Conservation (phyloP, 2,329 filamentous ascomycete species). For the Periconia sp. region DNA sequence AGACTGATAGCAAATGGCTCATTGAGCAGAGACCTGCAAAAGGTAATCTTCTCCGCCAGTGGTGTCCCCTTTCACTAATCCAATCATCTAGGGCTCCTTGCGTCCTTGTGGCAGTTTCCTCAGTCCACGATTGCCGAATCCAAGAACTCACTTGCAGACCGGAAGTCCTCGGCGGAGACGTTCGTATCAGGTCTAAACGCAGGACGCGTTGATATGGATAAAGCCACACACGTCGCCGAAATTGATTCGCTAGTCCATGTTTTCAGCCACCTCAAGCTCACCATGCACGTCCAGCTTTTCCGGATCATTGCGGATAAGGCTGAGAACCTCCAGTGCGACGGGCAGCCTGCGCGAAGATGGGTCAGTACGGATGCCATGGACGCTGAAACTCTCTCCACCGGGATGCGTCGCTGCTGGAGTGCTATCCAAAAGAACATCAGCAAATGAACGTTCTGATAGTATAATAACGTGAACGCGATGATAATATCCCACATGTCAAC, state of each 20-base stretch:
- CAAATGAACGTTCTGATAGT: too few relatives aligned
- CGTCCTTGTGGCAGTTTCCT: constrained; percentile 43
- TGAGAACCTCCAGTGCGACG: constrained; percentile 6
- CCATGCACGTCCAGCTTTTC: constrained; percentile 41
- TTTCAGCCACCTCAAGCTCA: constrained; percentile 43
- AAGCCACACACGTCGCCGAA: constrained; percentile 22
- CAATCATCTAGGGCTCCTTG: constrained; percentile 23
- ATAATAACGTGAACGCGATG: too few relatives aligned
- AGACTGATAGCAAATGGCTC: constrained; percentile 33
- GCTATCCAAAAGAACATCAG: constrained; percentile 23
- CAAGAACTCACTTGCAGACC: constrained; percentile 21
- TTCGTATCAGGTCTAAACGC: constrained; percentile 24
- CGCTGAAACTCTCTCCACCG: constrained; percentile 42
- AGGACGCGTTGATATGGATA: constrained; percentile 20
- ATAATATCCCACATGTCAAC: too few relatives aligned
- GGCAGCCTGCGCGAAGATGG: constrained; percentile 35
- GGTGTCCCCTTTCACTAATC: constrained; percentile 2
- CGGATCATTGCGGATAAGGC: constrained; percentile 18
- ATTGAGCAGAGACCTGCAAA: constrained; percentile 45
- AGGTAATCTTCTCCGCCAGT: constrained; percentile 17
- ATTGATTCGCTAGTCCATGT: constrained; percentile 40
- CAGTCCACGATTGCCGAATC: constrained; percentile 26
- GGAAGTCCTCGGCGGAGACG: constrained; percentile 29
- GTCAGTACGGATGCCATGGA: constrained; percentile 35
- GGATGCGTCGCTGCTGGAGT: constrained; percentile 46